Base-by-base conservation (phyloP, 1,139 yeast genomes). In the Pichia sp. region DNA sequence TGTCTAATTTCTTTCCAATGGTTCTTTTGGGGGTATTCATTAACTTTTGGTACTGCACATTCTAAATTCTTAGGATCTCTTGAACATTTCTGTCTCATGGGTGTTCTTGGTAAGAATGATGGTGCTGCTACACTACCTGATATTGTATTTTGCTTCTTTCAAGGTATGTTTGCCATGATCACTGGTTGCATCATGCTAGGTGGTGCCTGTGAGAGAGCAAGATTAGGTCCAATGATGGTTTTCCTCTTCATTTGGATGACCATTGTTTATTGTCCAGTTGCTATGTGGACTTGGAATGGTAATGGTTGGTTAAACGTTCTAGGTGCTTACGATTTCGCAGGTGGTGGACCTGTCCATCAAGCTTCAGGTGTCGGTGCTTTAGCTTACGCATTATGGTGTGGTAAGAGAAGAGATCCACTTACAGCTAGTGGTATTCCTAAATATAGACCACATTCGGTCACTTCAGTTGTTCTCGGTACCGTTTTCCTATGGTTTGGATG, bases 331-430 rank as follows among this genome's bases (percentile, higher is more conserved):
- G 98, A 91, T 64, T 91, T 85, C 58, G 97, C 97, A 26, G 98
- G 98, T 53, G 96, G 97, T 56, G 96, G 96, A 45, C 96, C 97
- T 46, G 97, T 91, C 42, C 98, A 91, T 64, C 86, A 85, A 66
- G 69, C 86, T 51, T 84, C 96, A 27, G 98, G 98, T 49, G 84
- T 82, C 51, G 94, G 94, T 53, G 97, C 96, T 28, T 69, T 91
- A 46, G 93, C 96, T 38, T 88, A 88, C 58, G 94, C 98, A 26
- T 68, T 88, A 40, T 66, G 85, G 47, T 73, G 91, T 55, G 98
- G 98, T 63, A 85, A 81, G 67, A 83, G 98, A 69, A 76, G 77
- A 53, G 95, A 85, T 56, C 88, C 88, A 25, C 65, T 78, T 43
- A 73, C 93, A 24, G 63, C 65, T 33, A 74, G 75, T 38, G 75